Conservation (phyloP, 805 yeast species). For the Barnettozyma siamensis region DNA sequence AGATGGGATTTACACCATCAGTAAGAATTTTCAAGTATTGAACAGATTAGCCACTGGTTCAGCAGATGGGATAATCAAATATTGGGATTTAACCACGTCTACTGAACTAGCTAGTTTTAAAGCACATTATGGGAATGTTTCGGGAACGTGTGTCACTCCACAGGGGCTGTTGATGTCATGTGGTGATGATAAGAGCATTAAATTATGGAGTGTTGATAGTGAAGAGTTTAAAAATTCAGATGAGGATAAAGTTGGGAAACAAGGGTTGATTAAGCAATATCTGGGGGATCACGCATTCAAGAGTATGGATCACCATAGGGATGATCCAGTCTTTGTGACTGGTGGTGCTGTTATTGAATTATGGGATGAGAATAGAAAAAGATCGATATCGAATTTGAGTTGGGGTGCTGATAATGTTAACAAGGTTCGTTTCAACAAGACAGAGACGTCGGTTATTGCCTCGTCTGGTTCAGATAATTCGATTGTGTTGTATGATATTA, state of each 20-base stretch:
- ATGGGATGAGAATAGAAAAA: constrained; percentile 85
- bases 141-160: constrained; percentile 68
- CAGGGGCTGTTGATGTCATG: constrained; percentile 64
- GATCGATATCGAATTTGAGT: constrained; percentile 69
- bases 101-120: constrained; percentile 70
- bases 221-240: constrained; percentile 40
- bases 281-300: constrained; percentile 80
- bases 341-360: constrained; percentile 86
- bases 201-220: constrained; percentile 75
- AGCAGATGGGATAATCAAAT: constrained; percentile 92
- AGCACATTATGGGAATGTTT: constrained; percentile 87
- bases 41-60: constrained; percentile 84
- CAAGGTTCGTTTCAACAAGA: constrained; percentile 79
- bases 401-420: constrained; percentile 97
- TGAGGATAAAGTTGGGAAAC: constrained; percentile 28
- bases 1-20: constrained; percentile 87
- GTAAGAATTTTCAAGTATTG: constrained; percentile 65
- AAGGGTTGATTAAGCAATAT: constrained; percentile 71
- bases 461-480: constrained; percentile 90
- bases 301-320: constrained; percentile 80
- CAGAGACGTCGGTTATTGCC: constrained; percentile 85
- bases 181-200: constrained; percentile 85
- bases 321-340: constrained; percentile 72
- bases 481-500: constrained; percentile 79
- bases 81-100: constrained; percentile 84